Percentiles rank a stretch among this genome's conserved stretches.
These are phyloP conservation scores for Tricholomella constricta DNA, from an alignment of 768 basidiomycete genomes.

Conservation along the genomic window DNA sequence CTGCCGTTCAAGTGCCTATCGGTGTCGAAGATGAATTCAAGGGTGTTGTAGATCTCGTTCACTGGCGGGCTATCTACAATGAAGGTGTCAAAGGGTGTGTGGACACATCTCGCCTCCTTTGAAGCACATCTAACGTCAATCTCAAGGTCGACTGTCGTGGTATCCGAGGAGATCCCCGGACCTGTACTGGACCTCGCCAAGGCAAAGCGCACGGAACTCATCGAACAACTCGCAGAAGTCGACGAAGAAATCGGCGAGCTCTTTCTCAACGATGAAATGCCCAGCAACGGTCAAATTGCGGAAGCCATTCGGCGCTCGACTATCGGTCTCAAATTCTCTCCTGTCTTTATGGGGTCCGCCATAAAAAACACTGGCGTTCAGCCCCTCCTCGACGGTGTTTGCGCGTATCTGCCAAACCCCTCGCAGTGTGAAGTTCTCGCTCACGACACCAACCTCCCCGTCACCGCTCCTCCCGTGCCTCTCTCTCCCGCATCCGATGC, in stretches of 20 bases:
- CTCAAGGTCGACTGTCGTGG: slow-evolving; percentile 69
- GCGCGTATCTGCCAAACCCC: slow-evolving; percentile 92
- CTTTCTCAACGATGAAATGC: slow-evolving; percentile 81
- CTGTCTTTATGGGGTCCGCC: slow-evolving; percentile 95
- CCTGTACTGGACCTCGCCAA: slow-evolving; percentile 72
- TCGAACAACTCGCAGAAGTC: slow-evolving; percentile 95
- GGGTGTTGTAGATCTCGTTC: slow-evolving; percentile 92
- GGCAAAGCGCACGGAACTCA: slow-evolving; percentile 85
- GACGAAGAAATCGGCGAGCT: slow-evolving; percentile 95
- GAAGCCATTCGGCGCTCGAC: slow-evolving; percentile 90
- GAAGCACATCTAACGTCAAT: neutral
- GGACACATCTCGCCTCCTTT: neutral
- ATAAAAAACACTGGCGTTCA: slow-evolving; percentile 98
- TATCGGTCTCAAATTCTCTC: slow-evolving; percentile 85
- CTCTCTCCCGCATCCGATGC: slow-evolving; percentile 83
- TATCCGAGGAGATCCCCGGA: slow-evolving; percentile 86
- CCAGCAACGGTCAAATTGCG: slow-evolving; percentile 71
- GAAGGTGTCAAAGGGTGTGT: slow-evolving; percentile 91
- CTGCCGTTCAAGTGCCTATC: slow-evolving; percentile 95
- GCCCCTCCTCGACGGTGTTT: slow-evolving; percentile 91
- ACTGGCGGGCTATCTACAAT: slow-evolving; percentile 94
- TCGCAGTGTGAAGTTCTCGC: slow-evolving; percentile 78
- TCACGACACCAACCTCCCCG: slow-evolving; percentile 74
- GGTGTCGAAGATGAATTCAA: slow-evolving; percentile 84
- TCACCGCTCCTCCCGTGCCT: slow-evolving; percentile 66